These are phyloP conservation scores for Lotus japonicus DNA, from an alignment of 306 rosid species.

Conservation along the genomic window DNA sequence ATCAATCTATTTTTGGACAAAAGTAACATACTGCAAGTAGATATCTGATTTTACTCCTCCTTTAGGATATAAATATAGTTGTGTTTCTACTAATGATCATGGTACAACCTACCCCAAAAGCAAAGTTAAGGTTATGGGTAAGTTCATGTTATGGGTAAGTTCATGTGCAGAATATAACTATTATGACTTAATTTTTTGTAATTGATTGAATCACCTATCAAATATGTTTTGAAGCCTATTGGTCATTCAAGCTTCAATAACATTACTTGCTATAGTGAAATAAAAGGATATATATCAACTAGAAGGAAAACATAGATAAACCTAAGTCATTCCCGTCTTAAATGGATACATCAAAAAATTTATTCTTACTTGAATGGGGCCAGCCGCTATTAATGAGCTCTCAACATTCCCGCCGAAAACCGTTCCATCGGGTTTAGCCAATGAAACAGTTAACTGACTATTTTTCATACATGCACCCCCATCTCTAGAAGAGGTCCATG, in stretches of 20 bases:
- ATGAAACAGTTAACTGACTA: constrained; percentile 20
- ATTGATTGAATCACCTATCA: background rate
- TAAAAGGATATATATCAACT: background rate
- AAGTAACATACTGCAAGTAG: background rate
- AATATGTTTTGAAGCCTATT: background rate
- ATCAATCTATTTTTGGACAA: background rate
- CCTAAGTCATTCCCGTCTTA: background rate
- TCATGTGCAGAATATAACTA: background rate
- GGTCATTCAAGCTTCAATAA: background rate
- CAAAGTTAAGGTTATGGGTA: too few relatives aligned
- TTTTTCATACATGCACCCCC: background rate
- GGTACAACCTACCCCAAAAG: background rate
- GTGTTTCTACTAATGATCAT: background rate
- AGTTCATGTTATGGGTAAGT: background rate
- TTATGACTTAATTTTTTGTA: background rate
- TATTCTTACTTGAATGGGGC: constrained; percentile 40
- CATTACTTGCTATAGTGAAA: background rate
- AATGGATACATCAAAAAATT: background rate
- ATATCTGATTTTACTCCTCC: background rate
- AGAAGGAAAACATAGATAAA: background rate
- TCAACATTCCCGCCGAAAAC: constrained; percentile 47
- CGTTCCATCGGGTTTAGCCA: constrained; percentile 33
- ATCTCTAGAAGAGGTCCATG: constrained; percentile 5
- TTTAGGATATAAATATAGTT: background rate
- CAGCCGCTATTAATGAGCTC: constrained; percentile 41